phyloP scores from a whole-genome alignment of 148 eudicot genomes.

The Cornus florida region DNA sequence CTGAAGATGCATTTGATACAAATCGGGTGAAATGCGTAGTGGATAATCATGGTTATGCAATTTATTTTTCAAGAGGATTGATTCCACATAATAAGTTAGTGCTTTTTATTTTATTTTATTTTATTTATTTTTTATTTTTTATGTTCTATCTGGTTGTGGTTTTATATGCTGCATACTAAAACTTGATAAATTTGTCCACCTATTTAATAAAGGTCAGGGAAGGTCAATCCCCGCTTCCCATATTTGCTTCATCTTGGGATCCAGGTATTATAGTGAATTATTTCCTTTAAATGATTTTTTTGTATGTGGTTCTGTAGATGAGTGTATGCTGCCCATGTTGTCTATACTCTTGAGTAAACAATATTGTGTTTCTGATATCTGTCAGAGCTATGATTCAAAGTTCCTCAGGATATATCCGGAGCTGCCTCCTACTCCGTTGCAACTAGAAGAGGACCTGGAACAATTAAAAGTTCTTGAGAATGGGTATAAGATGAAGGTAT shows the following conservation, averaged over 20 bases:
- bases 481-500: slow-evolving; percentile 94
- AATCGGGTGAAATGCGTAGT: slow-evolving; percentile 94
- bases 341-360: neutral
- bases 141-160: neutral
- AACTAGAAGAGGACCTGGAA: slow-evolving; percentile 96
- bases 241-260: slow-evolving; percentile 94
- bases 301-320: neutral
- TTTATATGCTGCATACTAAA: neutral
- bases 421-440: slow-evolving; percentile 79
- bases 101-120: neutral
- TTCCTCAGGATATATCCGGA: slow-evolving; percentile 73
- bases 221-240: slow-evolving; percentile 76
- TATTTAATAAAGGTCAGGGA: slow-evolving; percentile 65
- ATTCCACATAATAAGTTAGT: slow-evolving; percentile 84
- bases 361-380: neutral
- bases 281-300: neutral
- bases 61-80: slow-evolving; percentile 90
- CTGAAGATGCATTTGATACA: slow-evolving; percentile 92
- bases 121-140: slow-evolving; percentile 2
- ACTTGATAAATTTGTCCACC: neutral
- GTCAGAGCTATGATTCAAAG: slow-evolving; percentile 78
- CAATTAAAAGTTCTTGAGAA: slow-evolving; percentile 94
- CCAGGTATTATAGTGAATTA: slow-evolving; percentile 46
- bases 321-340: neutral
- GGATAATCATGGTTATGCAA: slow-evolving; percentile 82